Conservation (phyloP, 2,329 filamentous ascomycete genomes). For the Didymella lethalis region DNA sequence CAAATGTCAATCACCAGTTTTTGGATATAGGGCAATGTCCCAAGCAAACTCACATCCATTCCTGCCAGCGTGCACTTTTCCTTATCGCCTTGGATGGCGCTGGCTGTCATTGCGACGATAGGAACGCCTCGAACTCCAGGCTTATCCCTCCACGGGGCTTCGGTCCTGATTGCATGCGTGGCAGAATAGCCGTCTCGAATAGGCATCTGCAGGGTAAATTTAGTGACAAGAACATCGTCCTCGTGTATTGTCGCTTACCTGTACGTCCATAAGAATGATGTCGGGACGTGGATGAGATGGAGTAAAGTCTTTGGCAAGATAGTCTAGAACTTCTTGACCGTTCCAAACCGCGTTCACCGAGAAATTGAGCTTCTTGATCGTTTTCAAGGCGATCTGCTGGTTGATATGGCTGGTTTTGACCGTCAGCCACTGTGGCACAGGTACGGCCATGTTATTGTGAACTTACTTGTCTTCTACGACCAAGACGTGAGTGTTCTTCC, state of each 20-base stretch:
- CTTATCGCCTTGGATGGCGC: slow-evolving; percentile 76
- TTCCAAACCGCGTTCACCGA: slow-evolving; percentile 77
- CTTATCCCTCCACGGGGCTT: slow-evolving; percentile 68
- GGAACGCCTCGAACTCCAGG: slow-evolving; percentile 67
- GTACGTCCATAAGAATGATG: slow-evolving; percentile 80
- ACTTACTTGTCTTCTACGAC: slow-evolving; percentile 83
- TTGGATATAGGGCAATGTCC: slow-evolving; percentile 17
- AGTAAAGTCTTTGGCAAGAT: slow-evolving; percentile 65
- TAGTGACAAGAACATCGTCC: slow-evolving; percentile 20
- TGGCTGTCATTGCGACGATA: slow-evolving; percentile 84
- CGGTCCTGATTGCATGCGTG: slow-evolving; percentile 75
- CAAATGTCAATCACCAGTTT: slow-evolving; percentile 17
- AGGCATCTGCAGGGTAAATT: slow-evolving; percentile 51
- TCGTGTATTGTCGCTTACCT: slow-evolving; percentile 63
- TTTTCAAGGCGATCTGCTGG: slow-evolving; percentile 78
- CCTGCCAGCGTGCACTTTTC: slow-evolving; percentile 77
- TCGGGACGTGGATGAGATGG: slow-evolving; percentile 66
- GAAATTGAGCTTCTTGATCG: slow-evolving; percentile 77
- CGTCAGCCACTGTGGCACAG: slow-evolving; percentile 5
- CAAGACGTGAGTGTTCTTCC: slow-evolving; percentile 72
- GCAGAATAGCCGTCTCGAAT: slow-evolving; percentile 81
- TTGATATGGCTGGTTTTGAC: slow-evolving; percentile 61
- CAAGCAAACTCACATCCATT: slow-evolving; percentile 65
- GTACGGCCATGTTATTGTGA: background rate
- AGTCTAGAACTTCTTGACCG: slow-evolving; percentile 79